A percentile compares a stretch with the other conserved stretches of the same genome.
Conservation (phyloP, 805 yeast genomes). For the Pichia californica region DNA sequence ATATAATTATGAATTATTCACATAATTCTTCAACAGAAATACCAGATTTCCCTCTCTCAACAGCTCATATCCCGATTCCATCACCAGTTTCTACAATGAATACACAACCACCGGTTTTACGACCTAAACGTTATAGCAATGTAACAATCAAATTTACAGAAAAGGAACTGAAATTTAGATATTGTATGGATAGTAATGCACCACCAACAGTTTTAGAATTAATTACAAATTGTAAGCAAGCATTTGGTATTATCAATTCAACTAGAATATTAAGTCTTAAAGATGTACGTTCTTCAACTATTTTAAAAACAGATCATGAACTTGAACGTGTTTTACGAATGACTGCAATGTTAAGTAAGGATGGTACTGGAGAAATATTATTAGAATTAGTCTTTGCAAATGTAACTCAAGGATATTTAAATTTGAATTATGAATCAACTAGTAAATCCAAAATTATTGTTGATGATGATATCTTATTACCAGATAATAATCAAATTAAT, state of each 20-base stretch:
- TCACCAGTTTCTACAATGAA: background rate
- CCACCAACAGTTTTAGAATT: conserved; percentile 78
- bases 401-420: conserved; percentile 23
- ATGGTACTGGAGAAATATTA: conserved; percentile 29
- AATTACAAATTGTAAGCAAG: conserved; percentile 67
- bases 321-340: conserved; percentile 38
- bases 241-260: conserved; percentile 51
- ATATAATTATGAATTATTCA: too few relatives aligned
- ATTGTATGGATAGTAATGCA: conserved; percentile 56
- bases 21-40: conserved; percentile 1
- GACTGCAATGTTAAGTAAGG: conserved; percentile 14
- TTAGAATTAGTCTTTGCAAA: conserved; percentile 34
- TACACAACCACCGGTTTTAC: conserved; percentile 10
- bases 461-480: background rate
- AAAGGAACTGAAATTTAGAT: conserved; percentile 56
- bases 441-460: background rate
- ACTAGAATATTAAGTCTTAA: conserved; percentile 31
- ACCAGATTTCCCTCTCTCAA: conserved; percentile 15
- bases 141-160: conserved; percentile 47
- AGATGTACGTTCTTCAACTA: conserved; percentile 24
- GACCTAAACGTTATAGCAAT: conserved; percentile 22
- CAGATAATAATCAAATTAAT: background rate
- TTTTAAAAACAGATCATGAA: conserved; percentile 40
- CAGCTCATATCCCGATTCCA: conserved; percentile 13
- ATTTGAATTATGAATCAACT: conserved; percentile 22